phyloP scores from a whole-genome alignment of 108 stramenopile genomes.

The Cylindrotheca fusiformis region DNA sequence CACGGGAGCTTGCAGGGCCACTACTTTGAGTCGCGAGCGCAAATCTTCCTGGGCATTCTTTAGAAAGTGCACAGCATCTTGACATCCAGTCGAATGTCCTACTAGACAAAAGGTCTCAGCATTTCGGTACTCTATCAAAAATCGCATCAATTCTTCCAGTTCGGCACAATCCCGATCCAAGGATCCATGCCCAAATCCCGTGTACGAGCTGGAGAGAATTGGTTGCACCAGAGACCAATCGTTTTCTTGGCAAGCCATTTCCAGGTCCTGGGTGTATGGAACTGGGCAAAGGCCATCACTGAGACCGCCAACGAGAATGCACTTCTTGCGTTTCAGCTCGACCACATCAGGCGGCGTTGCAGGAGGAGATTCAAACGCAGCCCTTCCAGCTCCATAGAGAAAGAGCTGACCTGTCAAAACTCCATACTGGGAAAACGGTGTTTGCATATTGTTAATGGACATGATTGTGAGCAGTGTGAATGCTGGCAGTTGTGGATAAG shows the following conservation, averaged over 20 bases:
- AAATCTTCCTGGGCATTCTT: slow-evolving; percentile 33
- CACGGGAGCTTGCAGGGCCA: slow-evolving; percentile 92
- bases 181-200: slow-evolving; percentile 80
- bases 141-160: slow-evolving; percentile 50
- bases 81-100: slow-evolving; percentile 95
- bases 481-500: too few relatives aligned
- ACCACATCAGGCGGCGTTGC: slow-evolving; percentile 1
- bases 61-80: slow-evolving; percentile 85
- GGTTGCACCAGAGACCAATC: slow-evolving; percentile 85
- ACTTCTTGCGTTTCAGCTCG: slow-evolving; percentile 40
- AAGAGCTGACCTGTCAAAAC: slow-evolving; percentile 66
- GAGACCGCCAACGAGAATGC: slow-evolving; percentile 79
- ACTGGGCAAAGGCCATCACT: slow-evolving; percentile 77
- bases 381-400: slow-evolving; percentile 57
- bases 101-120: slow-evolving; percentile 71
- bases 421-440: slow-evolving; percentile 62
- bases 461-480: too few relatives aligned
- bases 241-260: slow-evolving; percentile 41
- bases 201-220: slow-evolving; percentile 60
- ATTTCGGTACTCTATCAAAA: slow-evolving; percentile 50
- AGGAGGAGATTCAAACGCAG: slow-evolving; percentile 86
- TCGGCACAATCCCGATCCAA: slow-evolving; percentile 66
- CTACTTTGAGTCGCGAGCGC: slow-evolving; percentile 27
- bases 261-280: slow-evolving; percentile 66
- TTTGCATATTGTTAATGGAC: slow-evolving; percentile 8